phyloP scores from a whole-genome alignment of 768 basidiomycete genomes.

The Infundibulicybe gibba region DNA sequence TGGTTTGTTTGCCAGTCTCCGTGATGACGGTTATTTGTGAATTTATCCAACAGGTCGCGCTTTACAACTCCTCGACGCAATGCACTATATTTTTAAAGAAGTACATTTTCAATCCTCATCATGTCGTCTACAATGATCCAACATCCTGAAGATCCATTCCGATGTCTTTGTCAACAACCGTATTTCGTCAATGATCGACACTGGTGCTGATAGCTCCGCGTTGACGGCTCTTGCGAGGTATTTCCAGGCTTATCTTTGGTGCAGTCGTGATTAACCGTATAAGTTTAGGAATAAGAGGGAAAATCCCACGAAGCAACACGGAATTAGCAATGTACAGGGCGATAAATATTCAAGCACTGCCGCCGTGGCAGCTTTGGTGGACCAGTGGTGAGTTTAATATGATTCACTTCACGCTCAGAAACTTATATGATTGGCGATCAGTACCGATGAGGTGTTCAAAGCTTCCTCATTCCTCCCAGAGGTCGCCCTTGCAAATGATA shows the following conservation, averaged over 20 bases:
- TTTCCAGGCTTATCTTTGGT: background rate
- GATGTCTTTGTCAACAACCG: constrained; percentile 27
- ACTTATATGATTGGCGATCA: background rate
- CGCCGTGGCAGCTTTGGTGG: constrained; percentile 10
- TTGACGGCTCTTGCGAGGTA: constrained; percentile 12
- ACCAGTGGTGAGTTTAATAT: constrained; percentile 8
- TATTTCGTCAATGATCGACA: constrained; percentile 23
- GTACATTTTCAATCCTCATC: constrained; percentile 3
- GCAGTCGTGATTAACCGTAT: background rate
- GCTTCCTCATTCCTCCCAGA: constrained; percentile 15
- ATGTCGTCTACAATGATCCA: background rate
- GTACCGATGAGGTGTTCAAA: constrained; percentile 17
- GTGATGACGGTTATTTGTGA: background rate
- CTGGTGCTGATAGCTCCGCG: constrained; percentile 13
- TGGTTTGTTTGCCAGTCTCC: constrained; percentile 12
- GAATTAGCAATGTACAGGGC: constrained; percentile 2
- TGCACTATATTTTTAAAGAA: constrained; percentile 28
- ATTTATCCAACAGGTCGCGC: constrained; percentile 15
- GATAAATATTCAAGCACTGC: constrained; percentile 6
- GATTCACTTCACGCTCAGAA: background rate
- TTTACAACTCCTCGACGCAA: constrained; percentile 27
- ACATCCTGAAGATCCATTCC: constrained; percentile 7
- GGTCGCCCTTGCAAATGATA: constrained; percentile 4
- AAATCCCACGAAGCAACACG: background rate
- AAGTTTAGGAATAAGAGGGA: constrained; percentile 2